phyloP scores from a whole-genome alignment of 164 flowering plant species.

The Tetrastigma voinierianum region DNA sequence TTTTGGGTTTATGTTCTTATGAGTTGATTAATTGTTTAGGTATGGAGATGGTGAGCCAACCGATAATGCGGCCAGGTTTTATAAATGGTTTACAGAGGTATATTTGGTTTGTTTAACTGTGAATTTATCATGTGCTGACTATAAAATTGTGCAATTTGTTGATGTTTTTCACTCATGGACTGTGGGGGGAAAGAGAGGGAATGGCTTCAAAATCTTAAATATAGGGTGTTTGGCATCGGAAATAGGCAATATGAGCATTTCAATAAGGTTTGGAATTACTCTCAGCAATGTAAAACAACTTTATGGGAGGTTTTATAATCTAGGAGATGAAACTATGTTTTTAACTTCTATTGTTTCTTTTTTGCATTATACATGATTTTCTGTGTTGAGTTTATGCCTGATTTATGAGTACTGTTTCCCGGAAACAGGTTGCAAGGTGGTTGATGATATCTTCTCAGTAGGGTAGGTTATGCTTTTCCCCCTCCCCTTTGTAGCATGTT shows the following conservation, averaged over 20 bases:
- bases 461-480: conserved; percentile 42
- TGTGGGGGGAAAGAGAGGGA: conserved; percentile 69
- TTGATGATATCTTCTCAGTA: conserved; percentile 70
- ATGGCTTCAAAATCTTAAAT: conserved; percentile 64
- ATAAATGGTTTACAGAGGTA: conserved; percentile 94
- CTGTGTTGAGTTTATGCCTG: not conserved
- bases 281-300: too few relatives aligned
- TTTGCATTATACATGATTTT: not conserved
- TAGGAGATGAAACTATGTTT: not conserved
- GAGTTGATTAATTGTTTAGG: conserved; percentile 34
- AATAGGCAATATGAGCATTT: conserved; percentile 98
- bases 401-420: conserved; percentile 5
- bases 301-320: not conserved
- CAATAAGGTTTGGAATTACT: conserved; percentile 61
- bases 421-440: conserved; percentile 70
- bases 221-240: conserved; percentile 88
- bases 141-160: not conserved
- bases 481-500: not conserved
- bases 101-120: not conserved
- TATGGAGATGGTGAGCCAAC: conserved; percentile 99
- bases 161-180: not conserved
- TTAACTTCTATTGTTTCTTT: not conserved
- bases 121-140: not conserved
- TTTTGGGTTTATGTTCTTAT: not conserved
- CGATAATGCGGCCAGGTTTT: conserved; percentile 93